Conservation (phyloP, 2,329 filamentous ascomycete genomes). For the Sphaerulina populicola region DNA sequence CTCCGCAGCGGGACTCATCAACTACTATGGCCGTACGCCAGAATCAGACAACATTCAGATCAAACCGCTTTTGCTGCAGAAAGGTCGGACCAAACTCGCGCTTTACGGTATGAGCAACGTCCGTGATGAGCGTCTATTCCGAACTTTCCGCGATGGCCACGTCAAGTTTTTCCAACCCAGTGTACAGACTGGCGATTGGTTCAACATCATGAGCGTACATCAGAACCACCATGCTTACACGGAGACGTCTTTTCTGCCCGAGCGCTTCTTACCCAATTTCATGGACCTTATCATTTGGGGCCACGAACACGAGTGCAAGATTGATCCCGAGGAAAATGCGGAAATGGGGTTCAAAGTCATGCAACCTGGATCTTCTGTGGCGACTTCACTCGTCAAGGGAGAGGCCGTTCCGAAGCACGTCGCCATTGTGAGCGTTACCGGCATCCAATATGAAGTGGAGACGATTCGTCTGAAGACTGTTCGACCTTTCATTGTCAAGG, state of each 20-base stretch:
- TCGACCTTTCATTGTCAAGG: slow-evolving; percentile 78
- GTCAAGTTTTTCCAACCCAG: slow-evolving; percentile 88
- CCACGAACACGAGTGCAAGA: slow-evolving; percentile 92
- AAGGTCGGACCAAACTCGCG: slow-evolving; percentile 84
- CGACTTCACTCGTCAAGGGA: slow-evolving; percentile 80
- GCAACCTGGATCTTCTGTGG: slow-evolving; percentile 93
- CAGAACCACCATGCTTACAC: slow-evolving; percentile 94
- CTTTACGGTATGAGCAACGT: slow-evolving; percentile 94
- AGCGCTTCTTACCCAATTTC: slow-evolving; percentile 85
- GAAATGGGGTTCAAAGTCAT: slow-evolving; percentile 92
- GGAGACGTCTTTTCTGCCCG: slow-evolving; percentile 85
- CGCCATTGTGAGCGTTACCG: slow-evolving; percentile 73
- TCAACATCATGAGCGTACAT: slow-evolving; percentile 89
- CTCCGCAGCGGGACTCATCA: slow-evolving; percentile 82
- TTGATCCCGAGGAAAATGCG: slow-evolving; percentile 72
- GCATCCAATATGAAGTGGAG: slow-evolving; percentile 70
- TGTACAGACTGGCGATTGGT: slow-evolving; percentile 79
- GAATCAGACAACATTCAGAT: slow-evolving; percentile 89
- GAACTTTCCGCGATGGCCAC: slow-evolving; percentile 84
- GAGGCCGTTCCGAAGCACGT: slow-evolving; percentile 90
- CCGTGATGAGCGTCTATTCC: slow-evolving; percentile 85
- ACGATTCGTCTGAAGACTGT: slow-evolving; percentile 80
- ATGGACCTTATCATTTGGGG: slow-evolving; percentile 92
- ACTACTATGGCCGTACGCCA: slow-evolving; percentile 88
- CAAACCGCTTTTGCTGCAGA: slow-evolving; percentile 87